Base-by-base conservation (phyloP, 1,284 basidiomycete species). In the Fomes fomentarius region DNA sequence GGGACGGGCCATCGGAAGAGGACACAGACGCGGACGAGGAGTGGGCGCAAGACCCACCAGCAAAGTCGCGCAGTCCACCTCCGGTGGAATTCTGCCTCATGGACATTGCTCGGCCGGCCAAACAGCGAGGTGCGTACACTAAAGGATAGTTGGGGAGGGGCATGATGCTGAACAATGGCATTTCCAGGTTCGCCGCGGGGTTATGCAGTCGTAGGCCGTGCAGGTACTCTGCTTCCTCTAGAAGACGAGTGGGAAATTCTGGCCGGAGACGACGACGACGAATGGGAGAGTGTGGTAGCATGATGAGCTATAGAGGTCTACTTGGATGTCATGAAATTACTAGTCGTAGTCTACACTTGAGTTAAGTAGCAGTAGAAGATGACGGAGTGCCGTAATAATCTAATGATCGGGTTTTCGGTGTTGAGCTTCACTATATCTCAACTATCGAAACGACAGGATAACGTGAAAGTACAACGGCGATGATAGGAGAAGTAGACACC, bases 21-120 rank as follows among this genome's bases (percentile, higher is more conserved):
- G 49, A 43, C 22, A 33, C 11, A 22, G 28, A 15, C 37, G 24
- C 11, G 26, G 38, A 35, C 33, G 15, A 12, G 24, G 43, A 47
- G 33, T 46, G 50, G 3, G 47, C 39, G 15, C 34, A 19, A 12
- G 22, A 22, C 12, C 14, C 12, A 14, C 44, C 37, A 7, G 31
- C 8, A 8, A 17, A 44, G 30, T 15, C 21, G 12, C 24, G 35
- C 2, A 15, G 15, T 39, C 39, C 30, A 3, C 33, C 15, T 15
- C 28, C 35, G 10, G 25, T 33, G 9, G 52, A 61, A 45, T 55
- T 61, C 19, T 25, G 8, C 21, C 44, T 61, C 15, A 21, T 61
- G 50, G 59, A 61, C 41, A 57, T 61, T 11, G 59, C 59, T 35
- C 55, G 51, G 42, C 52, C 53, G 24, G 54, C 54, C 21, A 61